A percentile compares a stretch with the other conserved stretches of the same genome.
These are phyloP conservation scores for Iodosphaeria phyllophila DNA, from an alignment of 2,329 filamentous ascomycete genomes.

Conservation along the genomic window DNA sequence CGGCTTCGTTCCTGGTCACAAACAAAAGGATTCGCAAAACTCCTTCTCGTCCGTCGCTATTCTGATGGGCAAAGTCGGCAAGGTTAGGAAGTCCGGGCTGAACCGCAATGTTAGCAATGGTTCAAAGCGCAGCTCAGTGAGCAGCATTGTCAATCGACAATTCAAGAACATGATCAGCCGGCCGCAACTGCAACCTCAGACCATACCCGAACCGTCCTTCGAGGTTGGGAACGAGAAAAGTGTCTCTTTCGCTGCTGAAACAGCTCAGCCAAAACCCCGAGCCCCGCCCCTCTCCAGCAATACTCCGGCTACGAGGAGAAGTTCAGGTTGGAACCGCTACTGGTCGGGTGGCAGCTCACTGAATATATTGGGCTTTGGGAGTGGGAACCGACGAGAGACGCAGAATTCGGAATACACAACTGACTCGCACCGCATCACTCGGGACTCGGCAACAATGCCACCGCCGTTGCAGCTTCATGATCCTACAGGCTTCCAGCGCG, in stretches of 20 bases:
- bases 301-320: constrained; percentile 32
- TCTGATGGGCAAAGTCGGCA: constrained; percentile 41
- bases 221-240: constrained; percentile 7
- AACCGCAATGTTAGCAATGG: constrained; percentile 37
- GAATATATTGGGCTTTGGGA: constrained; percentile 43
- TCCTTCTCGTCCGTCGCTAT: constrained; percentile 48
- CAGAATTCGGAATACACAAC: constrained; percentile 38
- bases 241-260: constrained; percentile 6
- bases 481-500: constrained; percentile 42
- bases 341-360: constrained; percentile 57
- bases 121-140: constrained; percentile 28
- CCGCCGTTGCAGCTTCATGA: constrained; percentile 50
- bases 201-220: constrained; percentile 13
- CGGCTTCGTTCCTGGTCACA: constrained; percentile 29
- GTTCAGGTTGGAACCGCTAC: constrained; percentile 61
- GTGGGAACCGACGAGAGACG: constrained; percentile 25
- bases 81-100: constrained; percentile 15
- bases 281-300: constrained; percentile 14
- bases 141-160: constrained; percentile 41
- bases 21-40: constrained; percentile 29
- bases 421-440: constrained; percentile 28
- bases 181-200: constrained; percentile 32
- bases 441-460: constrained; percentile 50
- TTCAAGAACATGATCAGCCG: constrained; percentile 45
- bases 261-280: constrained; percentile 14